These are phyloP conservation scores for Colletotrichum sidae DNA, from an alignment of 2,329 filamentous ascomycete species.

Conservation along the genomic window DNA sequence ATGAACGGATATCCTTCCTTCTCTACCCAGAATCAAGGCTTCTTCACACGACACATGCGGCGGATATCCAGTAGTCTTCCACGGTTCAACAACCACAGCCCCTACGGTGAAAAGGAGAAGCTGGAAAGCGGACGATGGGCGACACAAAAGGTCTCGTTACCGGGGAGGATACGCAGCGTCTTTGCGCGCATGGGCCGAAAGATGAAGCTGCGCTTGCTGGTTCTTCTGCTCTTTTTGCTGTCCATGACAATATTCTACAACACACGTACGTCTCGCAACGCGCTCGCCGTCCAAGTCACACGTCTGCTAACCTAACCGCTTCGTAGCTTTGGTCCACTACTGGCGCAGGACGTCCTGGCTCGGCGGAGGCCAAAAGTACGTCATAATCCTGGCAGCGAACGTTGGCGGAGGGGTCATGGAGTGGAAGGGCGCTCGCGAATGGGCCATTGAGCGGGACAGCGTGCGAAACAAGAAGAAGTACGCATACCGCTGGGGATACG, in stretches of 20 bases:
- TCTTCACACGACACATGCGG: slow-evolving; percentile 87
- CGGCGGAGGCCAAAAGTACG: slow-evolving; percentile 89
- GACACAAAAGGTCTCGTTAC: slow-evolving; percentile 56
- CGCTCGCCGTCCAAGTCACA: slow-evolving; percentile 19
- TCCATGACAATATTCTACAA: slow-evolving; percentile 76
- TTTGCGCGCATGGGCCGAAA: slow-evolving; percentile 70
- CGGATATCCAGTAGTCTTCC: slow-evolving; percentile 84
- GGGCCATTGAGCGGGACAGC: slow-evolving; percentile 97
- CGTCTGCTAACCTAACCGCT: slow-evolving; percentile 45
- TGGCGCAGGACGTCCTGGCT: slow-evolving; percentile 80
- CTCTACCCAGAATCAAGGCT: slow-evolving; percentile 84
- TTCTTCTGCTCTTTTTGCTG: slow-evolving; percentile 70
- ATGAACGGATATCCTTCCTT: slow-evolving; percentile 83
- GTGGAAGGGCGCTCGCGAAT: slow-evolving; percentile 97
- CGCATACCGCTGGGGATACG: slow-evolving; percentile 88
- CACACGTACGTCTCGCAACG: slow-evolving; percentile 74
- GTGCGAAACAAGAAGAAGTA: slow-evolving; percentile 96
- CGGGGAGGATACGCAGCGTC: slow-evolving; percentile 60
- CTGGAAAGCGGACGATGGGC: slow-evolving; percentile 69
- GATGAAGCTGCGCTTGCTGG: slow-evolving; percentile 71
- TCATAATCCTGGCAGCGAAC: slow-evolving; percentile 93
- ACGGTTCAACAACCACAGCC: slow-evolving; percentile 68
- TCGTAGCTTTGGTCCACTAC: slow-evolving; percentile 63
- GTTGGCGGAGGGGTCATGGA: slow-evolving; percentile 98
- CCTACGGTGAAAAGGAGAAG: slow-evolving; percentile 84